Conservation (phyloP, 768 basidiomycete species). For the Guyanaporus albipodus region DNA sequence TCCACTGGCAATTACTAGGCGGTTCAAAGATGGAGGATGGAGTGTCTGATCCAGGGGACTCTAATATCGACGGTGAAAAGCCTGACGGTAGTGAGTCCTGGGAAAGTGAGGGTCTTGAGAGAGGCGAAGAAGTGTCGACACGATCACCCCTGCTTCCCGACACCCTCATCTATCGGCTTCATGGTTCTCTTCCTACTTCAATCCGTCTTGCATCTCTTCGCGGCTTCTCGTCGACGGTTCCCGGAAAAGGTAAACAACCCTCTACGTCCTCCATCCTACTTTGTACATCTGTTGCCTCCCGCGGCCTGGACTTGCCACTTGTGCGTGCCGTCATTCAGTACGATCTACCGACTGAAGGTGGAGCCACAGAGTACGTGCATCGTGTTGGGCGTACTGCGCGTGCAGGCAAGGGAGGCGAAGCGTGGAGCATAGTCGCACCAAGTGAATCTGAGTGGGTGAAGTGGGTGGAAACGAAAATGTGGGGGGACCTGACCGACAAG, state of each 20-base stretch:
- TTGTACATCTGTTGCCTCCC: conserved; percentile 97
- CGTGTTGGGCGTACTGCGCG: conserved; percentile 96
- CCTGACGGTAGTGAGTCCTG: conserved; percentile 22
- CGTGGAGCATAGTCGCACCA: conserved; percentile 89
- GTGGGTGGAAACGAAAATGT: conserved; percentile 86
- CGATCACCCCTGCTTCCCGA: conserved; percentile 77
- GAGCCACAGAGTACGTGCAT: conserved; percentile 94
- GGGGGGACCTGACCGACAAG: conserved; percentile 38
- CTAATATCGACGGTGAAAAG: conserved; percentile 24
- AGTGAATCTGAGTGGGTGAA: conserved; percentile 86
- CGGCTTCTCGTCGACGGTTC: conserved; percentile 58
- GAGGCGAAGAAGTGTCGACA: conserved; percentile 46
- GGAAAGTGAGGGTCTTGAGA: conserved; percentile 25
- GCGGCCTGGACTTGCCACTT: conserved; percentile 92
- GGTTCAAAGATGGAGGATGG: conserved; percentile 60
- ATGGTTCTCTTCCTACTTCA: conserved; percentile 84
- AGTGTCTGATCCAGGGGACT: conserved; percentile 23
- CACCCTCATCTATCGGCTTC: conserved; percentile 80
- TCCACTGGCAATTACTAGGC: conserved; percentile 85
- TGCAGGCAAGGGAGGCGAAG: conserved; percentile 92
- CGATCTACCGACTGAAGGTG: conserved; percentile 96
- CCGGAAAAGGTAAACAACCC: conserved; percentile 29
- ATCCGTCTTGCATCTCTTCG: conserved; percentile 80
- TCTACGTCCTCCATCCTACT: conserved; percentile 63
- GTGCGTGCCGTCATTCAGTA: conserved; percentile 94